These are phyloP conservation scores for Entomortierella parvispora DNA, from an alignment of 192 early-diverging fungal species.

Conservation along the genomic window DNA sequence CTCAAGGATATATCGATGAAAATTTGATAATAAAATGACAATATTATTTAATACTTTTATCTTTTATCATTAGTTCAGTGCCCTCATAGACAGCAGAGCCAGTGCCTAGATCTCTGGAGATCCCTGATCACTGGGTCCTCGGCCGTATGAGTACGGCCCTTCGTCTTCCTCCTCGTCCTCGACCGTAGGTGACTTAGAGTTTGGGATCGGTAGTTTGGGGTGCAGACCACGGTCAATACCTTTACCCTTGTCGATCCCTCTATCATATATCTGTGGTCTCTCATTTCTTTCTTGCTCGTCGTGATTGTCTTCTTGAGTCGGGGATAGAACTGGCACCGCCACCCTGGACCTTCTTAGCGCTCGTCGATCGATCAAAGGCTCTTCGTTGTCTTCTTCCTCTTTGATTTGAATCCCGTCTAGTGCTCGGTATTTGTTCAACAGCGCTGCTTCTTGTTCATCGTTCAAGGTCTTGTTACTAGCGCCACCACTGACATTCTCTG, in stretches of 20 bases:
- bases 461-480: not conserved
- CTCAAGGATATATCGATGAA: too few species aligned
- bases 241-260: slow-evolving; percentile 5
- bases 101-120: too few species aligned
- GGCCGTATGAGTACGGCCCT: not conserved
- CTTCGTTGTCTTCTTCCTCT: slow-evolving; percentile 14
- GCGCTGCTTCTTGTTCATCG: not conserved
- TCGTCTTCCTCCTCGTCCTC: too few species aligned
- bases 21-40: too few species aligned
- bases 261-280: not conserved
- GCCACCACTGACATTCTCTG: not conserved
- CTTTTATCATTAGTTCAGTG: too few species aligned
- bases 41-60: too few species aligned
- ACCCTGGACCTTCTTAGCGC: slow-evolving; percentile 2
- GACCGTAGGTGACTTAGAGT: not conserved
- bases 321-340: not conserved
- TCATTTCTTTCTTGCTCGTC: too few species aligned
- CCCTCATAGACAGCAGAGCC: too few species aligned
- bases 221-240: not conserved
- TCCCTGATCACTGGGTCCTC: not conserved
- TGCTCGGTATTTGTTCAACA: not conserved
- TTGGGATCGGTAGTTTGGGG: not conserved
- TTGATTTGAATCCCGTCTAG: not conserved
- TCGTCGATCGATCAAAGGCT: slow-evolving; percentile 34
- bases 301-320: too few species aligned